A percentile compares a stretch with the other conserved stretches of the same genome.
phyloP scores from a whole-genome alignment of 805 yeast genomes.

The Yamadazyma sp. region DNA sequence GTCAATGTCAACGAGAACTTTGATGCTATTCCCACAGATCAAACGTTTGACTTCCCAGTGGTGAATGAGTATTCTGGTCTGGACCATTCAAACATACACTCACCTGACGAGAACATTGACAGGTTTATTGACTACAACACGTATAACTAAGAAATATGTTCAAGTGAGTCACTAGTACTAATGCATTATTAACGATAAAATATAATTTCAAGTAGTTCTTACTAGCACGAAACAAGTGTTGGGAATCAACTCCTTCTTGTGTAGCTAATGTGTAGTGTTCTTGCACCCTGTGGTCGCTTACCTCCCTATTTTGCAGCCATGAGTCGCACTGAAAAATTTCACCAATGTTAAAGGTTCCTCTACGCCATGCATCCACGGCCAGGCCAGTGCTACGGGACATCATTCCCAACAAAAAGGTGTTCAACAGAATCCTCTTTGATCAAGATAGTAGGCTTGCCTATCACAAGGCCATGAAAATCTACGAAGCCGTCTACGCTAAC shows the following conservation, averaged over 20 bases:
- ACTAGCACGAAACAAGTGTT: too few species aligned
- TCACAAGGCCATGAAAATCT: conserved; percentile 52
- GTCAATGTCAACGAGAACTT: conserved; percentile 9
- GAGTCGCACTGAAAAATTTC: conserved; percentile 4
- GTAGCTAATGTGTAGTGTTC: too few species aligned
- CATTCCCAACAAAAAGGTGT: conserved; percentile 57
- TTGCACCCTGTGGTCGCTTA: too few species aligned
- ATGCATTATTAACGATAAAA: conserved; percentile 3
- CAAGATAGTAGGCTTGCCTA: conserved; percentile 58
- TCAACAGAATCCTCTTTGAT: conserved; percentile 65
- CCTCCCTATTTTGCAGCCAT: conserved; percentile 2
- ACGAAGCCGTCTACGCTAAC: conserved; percentile 49
- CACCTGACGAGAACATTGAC: conserved; percentile 19
- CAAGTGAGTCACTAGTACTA: too few species aligned
- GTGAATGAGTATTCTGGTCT: conserved; percentile 17
- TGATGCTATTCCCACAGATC: conserved; percentile 11
- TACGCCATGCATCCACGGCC: conserved; percentile 5
- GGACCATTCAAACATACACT: conserved; percentile 16
- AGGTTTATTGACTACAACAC: conserved; percentile 26
- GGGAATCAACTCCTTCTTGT: too few species aligned
- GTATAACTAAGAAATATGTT: conserved; percentile 4
- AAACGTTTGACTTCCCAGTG: conserved; percentile 17
- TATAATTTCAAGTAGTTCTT: too few species aligned
- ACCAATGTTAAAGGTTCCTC: too few species aligned
- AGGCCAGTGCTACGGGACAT: conserved; percentile 17